phyloP scores from a whole-genome alignment of 305 asterid species.

The Fraxinus sp. region DNA sequence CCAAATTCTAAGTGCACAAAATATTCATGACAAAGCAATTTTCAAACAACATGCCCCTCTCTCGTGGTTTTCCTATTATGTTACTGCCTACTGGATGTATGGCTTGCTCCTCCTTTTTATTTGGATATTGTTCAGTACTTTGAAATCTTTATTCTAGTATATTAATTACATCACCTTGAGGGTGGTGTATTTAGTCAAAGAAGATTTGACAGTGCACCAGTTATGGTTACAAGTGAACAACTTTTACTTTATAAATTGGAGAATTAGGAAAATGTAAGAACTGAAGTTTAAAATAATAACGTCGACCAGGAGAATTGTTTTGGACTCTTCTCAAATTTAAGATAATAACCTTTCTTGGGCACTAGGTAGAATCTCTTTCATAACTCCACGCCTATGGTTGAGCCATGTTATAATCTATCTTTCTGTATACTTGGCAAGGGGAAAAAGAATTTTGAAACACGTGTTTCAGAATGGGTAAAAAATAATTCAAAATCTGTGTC shows the following conservation, averaged over 20 bases:
- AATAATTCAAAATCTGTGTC: background rate
- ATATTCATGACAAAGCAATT: background rate
- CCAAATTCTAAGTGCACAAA: conserved; percentile 7
- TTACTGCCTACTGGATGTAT: background rate
- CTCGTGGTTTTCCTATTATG: conserved; percentile 6
- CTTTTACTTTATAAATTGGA: background rate
- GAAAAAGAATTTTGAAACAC: conserved; percentile 13
- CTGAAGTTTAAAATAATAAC: background rate
- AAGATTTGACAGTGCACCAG: background rate
- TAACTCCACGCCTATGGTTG: background rate
- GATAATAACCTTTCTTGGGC: background rate
- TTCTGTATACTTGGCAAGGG: background rate
- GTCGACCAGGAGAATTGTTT: background rate
- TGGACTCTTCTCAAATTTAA: background rate
- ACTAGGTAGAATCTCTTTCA: background rate
- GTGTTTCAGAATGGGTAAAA: conserved; percentile 1
- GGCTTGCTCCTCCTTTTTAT: conserved; percentile 9
- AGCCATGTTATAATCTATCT: conserved; percentile 9
- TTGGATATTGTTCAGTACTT: conserved; percentile 11
- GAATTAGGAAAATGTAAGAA: background rate
- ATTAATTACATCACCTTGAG: conserved; percentile 4
- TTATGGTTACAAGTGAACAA: conserved; percentile 2
- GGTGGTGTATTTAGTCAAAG: conserved; percentile 2
- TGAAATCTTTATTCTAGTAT: conserved; percentile 1
- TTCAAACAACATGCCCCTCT: background rate